Conservation (phyloP, 2,329 filamentous ascomycete genomes). For the Dothiorella sarmentorum region DNA sequence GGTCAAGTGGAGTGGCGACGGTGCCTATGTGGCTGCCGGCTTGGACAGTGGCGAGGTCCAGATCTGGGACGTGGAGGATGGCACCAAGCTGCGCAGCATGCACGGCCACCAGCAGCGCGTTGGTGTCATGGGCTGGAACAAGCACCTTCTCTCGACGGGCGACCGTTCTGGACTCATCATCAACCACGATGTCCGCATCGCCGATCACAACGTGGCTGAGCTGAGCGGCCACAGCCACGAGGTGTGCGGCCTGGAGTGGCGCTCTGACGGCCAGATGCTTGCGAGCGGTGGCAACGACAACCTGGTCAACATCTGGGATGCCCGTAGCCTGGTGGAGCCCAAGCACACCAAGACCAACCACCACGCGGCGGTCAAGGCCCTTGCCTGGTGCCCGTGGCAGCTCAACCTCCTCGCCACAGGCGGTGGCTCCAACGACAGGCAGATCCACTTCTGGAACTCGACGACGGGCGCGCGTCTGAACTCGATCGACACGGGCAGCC, state of each 20-base stretch:
- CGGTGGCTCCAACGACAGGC: slow-evolving; percentile 91
- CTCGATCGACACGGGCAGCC: slow-evolving; percentile 97
- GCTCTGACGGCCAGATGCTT: slow-evolving; percentile 91
- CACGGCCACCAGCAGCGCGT: slow-evolving; percentile 95
- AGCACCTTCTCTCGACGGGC: slow-evolving; percentile 93
- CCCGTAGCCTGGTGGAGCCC: slow-evolving; percentile 83
- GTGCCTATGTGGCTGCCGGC: slow-evolving; percentile 92
- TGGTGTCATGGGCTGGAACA: slow-evolving; percentile 97
- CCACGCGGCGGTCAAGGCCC: slow-evolving; percentile 95
- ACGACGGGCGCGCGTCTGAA: slow-evolving; percentile 96
- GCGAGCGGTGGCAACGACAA: slow-evolving; percentile 99
- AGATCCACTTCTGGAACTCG: slow-evolving; percentile 99
- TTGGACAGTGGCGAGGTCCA: slow-evolving; percentile 95
- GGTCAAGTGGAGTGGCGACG: slow-evolving; percentile 97
- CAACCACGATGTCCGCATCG: slow-evolving; percentile 98
- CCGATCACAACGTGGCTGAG: slow-evolving; percentile 96
- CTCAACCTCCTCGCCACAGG: slow-evolving; percentile 94
- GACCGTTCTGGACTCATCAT: slow-evolving; percentile 91
- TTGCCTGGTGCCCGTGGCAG: slow-evolving; percentile 99
- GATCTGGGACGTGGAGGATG: slow-evolving; percentile 98
- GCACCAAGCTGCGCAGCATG: slow-evolving; percentile 96
- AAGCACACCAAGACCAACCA: slow-evolving; percentile 99
- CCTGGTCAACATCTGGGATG: slow-evolving; percentile 98
- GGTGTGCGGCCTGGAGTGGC: slow-evolving; percentile 97
- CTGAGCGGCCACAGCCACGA: slow-evolving; percentile 96